Conservation (phyloP, 129 eudicot species). For the Centella asiatica region DNA sequence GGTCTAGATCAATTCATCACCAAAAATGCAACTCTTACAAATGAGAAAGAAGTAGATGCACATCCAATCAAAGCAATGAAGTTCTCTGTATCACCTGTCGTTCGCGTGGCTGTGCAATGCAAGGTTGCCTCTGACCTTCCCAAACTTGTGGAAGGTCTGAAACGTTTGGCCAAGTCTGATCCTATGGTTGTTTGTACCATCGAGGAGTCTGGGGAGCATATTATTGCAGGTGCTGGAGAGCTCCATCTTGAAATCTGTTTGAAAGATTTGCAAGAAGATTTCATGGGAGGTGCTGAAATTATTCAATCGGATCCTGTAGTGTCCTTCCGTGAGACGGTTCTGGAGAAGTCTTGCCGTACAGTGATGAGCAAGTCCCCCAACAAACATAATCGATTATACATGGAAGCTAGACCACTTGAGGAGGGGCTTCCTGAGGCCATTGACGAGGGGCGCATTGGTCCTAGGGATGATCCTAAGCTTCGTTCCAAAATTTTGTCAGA, state of each 20-base stretch:
- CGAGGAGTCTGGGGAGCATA: constrained; percentile 27
- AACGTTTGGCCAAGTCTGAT: constrained; percentile 29
- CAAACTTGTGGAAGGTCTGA: constrained; percentile 34
- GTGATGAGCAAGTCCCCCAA: constrained; percentile 41
- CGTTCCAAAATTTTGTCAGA: constrained; percentile 30
- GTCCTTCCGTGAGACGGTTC: constrained; percentile 37
- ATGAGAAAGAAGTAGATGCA: constrained; percentile 25
- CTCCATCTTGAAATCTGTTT: constrained; percentile 37
- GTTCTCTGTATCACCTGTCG: constrained; percentile 40
- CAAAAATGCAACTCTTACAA: constrained; percentile 39
- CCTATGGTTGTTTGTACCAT: constrained; percentile 37
- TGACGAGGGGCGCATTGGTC: constrained; percentile 31
- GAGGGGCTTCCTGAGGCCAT: constrained; percentile 34
- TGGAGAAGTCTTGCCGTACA: constrained; percentile 21
- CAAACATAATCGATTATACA: constrained; percentile 34
- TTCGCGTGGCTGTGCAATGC: constrained; percentile 47
- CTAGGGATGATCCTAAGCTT: constrained; percentile 27
- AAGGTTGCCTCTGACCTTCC: constrained; percentile 39
- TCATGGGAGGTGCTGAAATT: constrained; percentile 35
- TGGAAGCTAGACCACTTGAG: constrained; percentile 41
- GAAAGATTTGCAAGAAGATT: constrained; percentile 33
- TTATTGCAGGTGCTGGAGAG: constrained; percentile 38
- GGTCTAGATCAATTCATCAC: constrained; percentile 15
- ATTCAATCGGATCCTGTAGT: constrained; percentile 22
- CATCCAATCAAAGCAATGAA: constrained; percentile 10